Conservation (phyloP, 208 protist species). For the Trypanosoma avium region DNA sequence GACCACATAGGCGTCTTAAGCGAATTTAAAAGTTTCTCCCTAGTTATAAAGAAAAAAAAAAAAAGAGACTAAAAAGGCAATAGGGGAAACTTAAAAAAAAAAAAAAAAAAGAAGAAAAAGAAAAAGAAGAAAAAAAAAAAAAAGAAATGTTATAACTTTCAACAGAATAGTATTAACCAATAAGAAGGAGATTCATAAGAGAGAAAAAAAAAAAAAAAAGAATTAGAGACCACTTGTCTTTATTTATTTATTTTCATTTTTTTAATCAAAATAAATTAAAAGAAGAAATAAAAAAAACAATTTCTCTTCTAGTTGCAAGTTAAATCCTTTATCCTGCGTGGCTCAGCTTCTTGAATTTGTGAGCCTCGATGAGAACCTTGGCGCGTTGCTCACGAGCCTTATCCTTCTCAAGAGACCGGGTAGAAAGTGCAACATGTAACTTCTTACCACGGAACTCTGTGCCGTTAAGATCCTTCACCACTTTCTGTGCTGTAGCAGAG, state of each 20-base stretch:
- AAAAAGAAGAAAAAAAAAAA: conserved; percentile 11
- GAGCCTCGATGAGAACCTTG: conserved; percentile 65
- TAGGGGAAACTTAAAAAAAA: conserved; percentile 10
- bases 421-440: conserved; percentile 62
- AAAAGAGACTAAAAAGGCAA: no score
- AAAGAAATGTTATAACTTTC: background rate
- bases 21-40: background rate
- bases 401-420: conserved; percentile 73
- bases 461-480: conserved; percentile 80
- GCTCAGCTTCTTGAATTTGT: conserved; percentile 41
- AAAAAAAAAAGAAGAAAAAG: conserved; percentile 24
- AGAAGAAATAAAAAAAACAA: conserved; percentile 13
- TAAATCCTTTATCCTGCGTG: conserved; percentile 11
- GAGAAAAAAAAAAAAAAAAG: conserved; percentile 9
- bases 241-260: no score
- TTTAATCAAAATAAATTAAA: conserved; percentile 17
- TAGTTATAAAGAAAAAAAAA: conserved; percentile 12
- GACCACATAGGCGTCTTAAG: background rate
- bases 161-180: background rate
- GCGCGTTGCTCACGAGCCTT: conserved; percentile 46
- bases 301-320: background rate
- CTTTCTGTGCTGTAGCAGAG: conserved; percentile 59
- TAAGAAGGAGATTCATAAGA: no score
- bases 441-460: conserved; percentile 74
- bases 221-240: no score